Percentiles rank a stretch among this genome's conserved stretches.
phyloP scores from a whole-genome alignment of 1,284 basidiomycete genomes.

The Mycena sp. region DNA sequence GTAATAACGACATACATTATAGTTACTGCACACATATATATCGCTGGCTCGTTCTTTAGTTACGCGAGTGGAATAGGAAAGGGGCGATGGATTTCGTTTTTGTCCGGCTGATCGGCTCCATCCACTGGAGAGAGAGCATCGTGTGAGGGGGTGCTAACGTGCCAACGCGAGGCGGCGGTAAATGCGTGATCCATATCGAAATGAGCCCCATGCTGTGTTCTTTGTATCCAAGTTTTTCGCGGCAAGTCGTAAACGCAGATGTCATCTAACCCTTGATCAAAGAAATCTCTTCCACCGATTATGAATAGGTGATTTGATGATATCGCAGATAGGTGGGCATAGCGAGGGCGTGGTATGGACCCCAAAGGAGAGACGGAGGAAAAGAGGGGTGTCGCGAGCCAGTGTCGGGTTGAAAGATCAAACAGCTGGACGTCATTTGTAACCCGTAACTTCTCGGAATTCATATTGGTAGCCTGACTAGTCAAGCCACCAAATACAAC shows the following conservation, averaged over 20 bases:
- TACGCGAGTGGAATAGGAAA: conserved; percentile 68
- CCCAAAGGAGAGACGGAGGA: not conserved
- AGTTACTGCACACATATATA: conserved; percentile 14
- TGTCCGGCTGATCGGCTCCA: conserved; percentile 57
- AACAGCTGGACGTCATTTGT: conserved; percentile 24
- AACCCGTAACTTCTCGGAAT: conserved; percentile 3
- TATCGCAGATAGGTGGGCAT: conserved; percentile 89
- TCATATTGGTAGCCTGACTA: not conserved
- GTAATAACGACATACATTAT: not conserved
- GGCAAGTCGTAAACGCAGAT: conserved; percentile 87
- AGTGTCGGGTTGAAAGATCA: conserved; percentile 14
- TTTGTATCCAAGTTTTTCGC: conserved; percentile 79
- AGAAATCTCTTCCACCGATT: conserved; percentile 92
- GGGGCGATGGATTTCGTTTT: conserved; percentile 65
- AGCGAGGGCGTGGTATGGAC: conserved; percentile 80
- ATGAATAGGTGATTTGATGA: conserved; percentile 87
- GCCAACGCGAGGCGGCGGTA: conserved; percentile 75
- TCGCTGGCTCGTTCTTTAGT: conserved; percentile 1
- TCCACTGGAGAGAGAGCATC: conserved; percentile 48
- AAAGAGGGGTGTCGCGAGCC: conserved; percentile 12
- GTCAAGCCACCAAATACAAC: conserved; percentile 24
- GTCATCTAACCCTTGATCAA: conserved; percentile 89
- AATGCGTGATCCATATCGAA: conserved; percentile 93
- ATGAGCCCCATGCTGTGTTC: conserved; percentile 83
- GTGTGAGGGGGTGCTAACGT: conserved; percentile 73